Evolutionary conservation across 2,329 filamentous ascomycete species (phyloP), one percentile per base, ranked within the genome.

Genomic region (Penicillium italicum): DNA sequence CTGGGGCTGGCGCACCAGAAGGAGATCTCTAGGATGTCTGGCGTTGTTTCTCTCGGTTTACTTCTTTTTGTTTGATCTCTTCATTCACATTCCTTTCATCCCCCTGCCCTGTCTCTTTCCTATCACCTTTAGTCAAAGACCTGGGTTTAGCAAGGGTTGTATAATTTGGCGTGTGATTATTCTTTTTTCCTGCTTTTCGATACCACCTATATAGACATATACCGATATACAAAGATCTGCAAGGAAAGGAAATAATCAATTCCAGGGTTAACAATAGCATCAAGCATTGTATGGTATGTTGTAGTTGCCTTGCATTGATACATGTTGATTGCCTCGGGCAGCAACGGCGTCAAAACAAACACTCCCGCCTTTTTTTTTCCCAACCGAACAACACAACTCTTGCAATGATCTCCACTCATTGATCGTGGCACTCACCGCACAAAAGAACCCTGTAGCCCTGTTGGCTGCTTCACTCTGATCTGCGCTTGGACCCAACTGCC

Each of bases 1-100:
- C 63, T n/a, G 69, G 67, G 7, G 58, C 63, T 26, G 69, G 69
- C n/a, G 59, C 65, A 36, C 38, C 64, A 26, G 64, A 64, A 44
- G 64, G 59, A 12, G 63, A 66, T 55, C 41, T 45, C 22, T 63
- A 53, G 30, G 18, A 5, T 16, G 41, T 38, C 22, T 57, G 11
- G 41, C 36, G 50, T 45, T 36, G 34, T 33, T 53, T 36, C 11
- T 52, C 40, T 33, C n/a, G 22, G 6, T 26, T 18, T 14, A 6
- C 26, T 28, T 14, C 26, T 46, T 52, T 40, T 37, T 16, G 20
- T 46, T 55, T 24, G 20, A 14, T 45, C 16, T 37, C 18, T 41
- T 43, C 36, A 36, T 30, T 46, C 30, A n/a, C n/a, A 6, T 47
- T 18, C 12, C 41, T 53, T 46, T 55, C 42, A 57, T 48, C 40